Base-by-base conservation (phyloP, 495 filamentous ascomycete species). In the Poronia punctata region DNA sequence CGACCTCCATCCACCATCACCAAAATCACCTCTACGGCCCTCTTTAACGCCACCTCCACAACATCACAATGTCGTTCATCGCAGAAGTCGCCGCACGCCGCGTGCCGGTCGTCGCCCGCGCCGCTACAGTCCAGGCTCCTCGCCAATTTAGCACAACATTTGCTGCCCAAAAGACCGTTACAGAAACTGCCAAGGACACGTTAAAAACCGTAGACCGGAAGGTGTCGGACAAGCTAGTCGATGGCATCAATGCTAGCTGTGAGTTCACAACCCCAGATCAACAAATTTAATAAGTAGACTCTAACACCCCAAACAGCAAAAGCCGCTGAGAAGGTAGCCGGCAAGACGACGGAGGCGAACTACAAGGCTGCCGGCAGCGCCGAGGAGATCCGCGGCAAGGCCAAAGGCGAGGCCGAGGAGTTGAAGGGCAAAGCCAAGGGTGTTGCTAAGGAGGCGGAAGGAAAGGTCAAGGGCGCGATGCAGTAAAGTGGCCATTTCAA, bases 161-260 rank as follows among this genome's bases (percentile, higher is more conserved):
- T 16, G 53, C 50, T 3, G 43, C 56, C 14, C 66, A 55, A 28
- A 76, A 75, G 55, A 50, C 60, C 3, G 59, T 63, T 5, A 52
- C 64, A 35, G 69, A 76, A 26, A 25, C 61, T 5, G 68, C 68
- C 35, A 77, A 72, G 55, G 71, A 76, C 38, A 62, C 60, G 9
- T 53, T 72, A 49, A 71, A 76, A 62, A 43, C 38, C 0, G 70
- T 72, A 12, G 70, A 77, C 52, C 61, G 70, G 29, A 62, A 64
- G 42, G 68, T 77, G 15, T 60, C 62, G 12, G 68, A 75, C 46
- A 77, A 76, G 64, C 37, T 76, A 2, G 71, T 77, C 22, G 71
- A 73, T 37, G 72, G 72, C 10, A 77, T 77, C 53, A 64, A 76
- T 43, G 56, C 62, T 40, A 63, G 66, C 27, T 43, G 74, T 77